Base-by-base conservation (phyloP, 108 stramenopile species). In the Pseudonitzschia pungens region DNA sequence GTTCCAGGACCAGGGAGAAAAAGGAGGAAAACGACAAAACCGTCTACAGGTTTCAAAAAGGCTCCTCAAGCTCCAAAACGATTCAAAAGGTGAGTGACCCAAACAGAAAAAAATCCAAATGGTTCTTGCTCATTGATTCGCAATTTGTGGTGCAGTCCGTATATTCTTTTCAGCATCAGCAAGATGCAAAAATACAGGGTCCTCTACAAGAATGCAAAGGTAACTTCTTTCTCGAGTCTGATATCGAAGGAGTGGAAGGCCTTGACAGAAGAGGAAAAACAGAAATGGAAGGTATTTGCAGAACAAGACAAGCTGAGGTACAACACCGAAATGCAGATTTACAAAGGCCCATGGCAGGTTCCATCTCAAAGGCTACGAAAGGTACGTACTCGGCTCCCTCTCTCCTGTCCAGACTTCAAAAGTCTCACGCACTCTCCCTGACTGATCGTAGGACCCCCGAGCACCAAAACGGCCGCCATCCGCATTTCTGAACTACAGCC, bases 41-140 rank as follows among this genome's bases (percentile, higher is more conserved):
- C 60, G 14, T 28, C 60, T 36, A 31, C 69, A 7, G 70, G 54
- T 18, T 65, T 85, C 3, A 40, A 81, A 42, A 86, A 83, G 66
- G 77, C 80, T 0, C 82, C 82, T 5, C 82, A 83, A 53, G 85
- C 87, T 41, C 87, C 87, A 20, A 88, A 84, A 60, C 40, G 87
- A 26, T 88, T 88, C 74, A 85, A 85, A 62, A 62, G 60, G 60
- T 62, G 29, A 68, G 67, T 29, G 4, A 2, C 14, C 45, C 18
- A 11, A 48, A 18, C 45, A 14, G 1, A 48, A 48, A 10, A 1
- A 2, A 11, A 10, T 48, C 45, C 18, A 10, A 18, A 14, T 48
- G 45, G 5, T 48, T 20, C 29, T n/a, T 63, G 62, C 27, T 42
- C 7, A 4, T 14, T 20, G n/a, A 42, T 32, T 2, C 32, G 18